Percentiles rank a stretch among this genome's conserved stretches.
Conservation (phyloP, 1,139 yeast genomes). For the Hansenula anomala region DNA sequence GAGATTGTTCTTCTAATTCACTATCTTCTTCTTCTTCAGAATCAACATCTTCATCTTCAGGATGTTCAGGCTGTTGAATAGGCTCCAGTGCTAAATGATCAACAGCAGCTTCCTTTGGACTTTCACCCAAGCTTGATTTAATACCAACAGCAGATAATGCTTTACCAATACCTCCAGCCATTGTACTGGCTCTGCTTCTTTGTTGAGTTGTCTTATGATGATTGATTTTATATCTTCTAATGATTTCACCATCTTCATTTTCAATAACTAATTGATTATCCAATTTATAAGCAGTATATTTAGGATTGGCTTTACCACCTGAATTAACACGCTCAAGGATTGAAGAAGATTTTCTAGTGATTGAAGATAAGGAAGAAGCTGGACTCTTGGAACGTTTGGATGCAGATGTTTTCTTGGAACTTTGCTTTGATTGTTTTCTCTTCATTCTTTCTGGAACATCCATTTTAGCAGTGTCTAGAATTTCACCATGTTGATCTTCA, state of each 20-base stretch:
- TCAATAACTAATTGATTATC: conserved; percentile 80
- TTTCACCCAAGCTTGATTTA: conserved; percentile 18
- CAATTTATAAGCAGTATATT: conserved; percentile 52
- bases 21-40: conserved; percentile 17
- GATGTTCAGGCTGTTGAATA: conserved; percentile 9
- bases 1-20: conserved; percentile 11
- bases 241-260: conserved; percentile 86
- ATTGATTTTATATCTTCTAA: conserved; percentile 75
- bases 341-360: conserved; percentile 13
- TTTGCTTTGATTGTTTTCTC: not conserved
- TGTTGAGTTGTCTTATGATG: conserved; percentile 32
- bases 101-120: not conserved
- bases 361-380: conserved; percentile 17
- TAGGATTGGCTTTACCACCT: conserved; percentile 14
- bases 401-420: not conserved
- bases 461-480: conserved; percentile 41
- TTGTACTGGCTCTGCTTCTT: conserved; percentile 19
- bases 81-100: conserved; percentile 4
- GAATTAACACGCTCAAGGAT: conserved; percentile 8
- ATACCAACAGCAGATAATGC: conserved; percentile 52
- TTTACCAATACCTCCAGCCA: conserved; percentile 29
- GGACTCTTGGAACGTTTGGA: conserved; percentile 13
- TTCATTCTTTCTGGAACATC: conserved; percentile 9
- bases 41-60: conserved; percentile 14
- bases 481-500: conserved; percentile 82